These are phyloP conservation scores for Candida rishiriensis DNA, from an alignment of 805 yeast genomes.

Conservation along the genomic window DNA sequence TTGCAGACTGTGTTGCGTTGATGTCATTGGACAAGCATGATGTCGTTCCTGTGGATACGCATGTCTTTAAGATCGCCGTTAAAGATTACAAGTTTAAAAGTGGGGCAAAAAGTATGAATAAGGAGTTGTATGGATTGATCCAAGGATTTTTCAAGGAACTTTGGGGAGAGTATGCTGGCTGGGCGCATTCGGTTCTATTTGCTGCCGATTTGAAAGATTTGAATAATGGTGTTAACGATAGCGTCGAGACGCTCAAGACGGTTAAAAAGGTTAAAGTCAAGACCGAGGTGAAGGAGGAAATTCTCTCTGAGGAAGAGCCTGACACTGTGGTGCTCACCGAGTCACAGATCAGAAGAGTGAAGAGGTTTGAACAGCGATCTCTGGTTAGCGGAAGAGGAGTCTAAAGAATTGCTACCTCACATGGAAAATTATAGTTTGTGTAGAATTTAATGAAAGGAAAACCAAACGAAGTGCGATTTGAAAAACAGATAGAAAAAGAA, in stretches of 20 bases:
- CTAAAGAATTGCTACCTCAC: not conserved
- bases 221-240: conserved; percentile 56
- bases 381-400: not conserved
- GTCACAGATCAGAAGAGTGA: not conserved
- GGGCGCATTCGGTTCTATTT: conserved; percentile 96
- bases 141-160: conserved; percentile 53
- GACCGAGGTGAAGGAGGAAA: not conserved
- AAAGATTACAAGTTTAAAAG: conserved; percentile 65
- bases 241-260: not conserved
- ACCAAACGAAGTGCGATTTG: not conserved
- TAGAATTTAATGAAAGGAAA: not conserved
- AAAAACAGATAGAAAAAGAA: conserved; percentile 2
- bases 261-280: conserved; percentile 1
- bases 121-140: conserved; percentile 50
- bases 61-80: conserved; percentile 83
- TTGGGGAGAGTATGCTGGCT: conserved; percentile 94
- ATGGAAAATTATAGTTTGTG: not conserved
- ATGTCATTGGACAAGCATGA: conserved; percentile 87
- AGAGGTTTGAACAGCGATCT: not conserved
- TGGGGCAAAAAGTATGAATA: conserved; percentile 41
- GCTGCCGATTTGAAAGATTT: conserved; percentile 76
- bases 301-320: not conserved
- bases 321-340: not conserved
- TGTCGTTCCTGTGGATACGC: conserved; percentile 94
- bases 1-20: conserved; percentile 92